phyloP scores from a whole-genome alignment of 495 filamentous ascomycete species.

The Patellaria atrata region DNA sequence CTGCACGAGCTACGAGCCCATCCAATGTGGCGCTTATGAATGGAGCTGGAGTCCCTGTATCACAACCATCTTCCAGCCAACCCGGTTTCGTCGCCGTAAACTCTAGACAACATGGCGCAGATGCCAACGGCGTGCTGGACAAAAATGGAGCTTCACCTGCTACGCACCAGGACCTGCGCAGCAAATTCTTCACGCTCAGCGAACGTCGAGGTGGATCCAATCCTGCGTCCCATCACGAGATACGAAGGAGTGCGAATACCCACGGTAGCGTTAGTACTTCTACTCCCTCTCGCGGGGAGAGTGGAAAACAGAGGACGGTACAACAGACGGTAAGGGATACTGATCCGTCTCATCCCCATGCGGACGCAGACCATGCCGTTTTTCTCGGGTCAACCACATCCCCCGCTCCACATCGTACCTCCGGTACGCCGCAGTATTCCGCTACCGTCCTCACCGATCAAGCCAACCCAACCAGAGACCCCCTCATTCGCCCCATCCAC shows the following conservation, averaged over 20 bases:
- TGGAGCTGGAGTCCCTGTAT: conserved; percentile 14
- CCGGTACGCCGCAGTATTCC: too few species aligned
- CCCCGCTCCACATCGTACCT: conserved; percentile 15
- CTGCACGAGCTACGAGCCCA: conserved; percentile 25
- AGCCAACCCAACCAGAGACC: too few species aligned
- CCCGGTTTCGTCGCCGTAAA: conserved; percentile 48
- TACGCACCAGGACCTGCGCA: conserved; percentile 20
- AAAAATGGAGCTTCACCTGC: conserved; percentile 14
- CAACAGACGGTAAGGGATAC: too few species aligned
- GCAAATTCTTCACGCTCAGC: conserved; percentile 43
- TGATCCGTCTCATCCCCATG: too few species aligned
- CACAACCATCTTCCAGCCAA: conserved; percentile 10
- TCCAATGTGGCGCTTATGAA: conserved; percentile 24
- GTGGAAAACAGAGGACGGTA: too few species aligned
- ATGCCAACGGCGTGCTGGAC: conserved; percentile 8
- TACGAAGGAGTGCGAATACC: too few species aligned
- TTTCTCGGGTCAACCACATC: conserved; percentile 11
- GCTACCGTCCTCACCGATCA: too few species aligned
- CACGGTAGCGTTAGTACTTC: background rate
- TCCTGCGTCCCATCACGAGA: too few species aligned
- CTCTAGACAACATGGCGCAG: conserved; percentile 25
- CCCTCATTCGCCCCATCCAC: conserved; percentile 29
- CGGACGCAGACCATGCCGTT: conserved; percentile 12
- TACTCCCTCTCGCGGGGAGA: too few species aligned
- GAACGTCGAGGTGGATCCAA: too few species aligned